Conservation (phyloP, 2,329 filamentous ascomycete genomes). For the Neocatenulostroma microsporum region DNA sequence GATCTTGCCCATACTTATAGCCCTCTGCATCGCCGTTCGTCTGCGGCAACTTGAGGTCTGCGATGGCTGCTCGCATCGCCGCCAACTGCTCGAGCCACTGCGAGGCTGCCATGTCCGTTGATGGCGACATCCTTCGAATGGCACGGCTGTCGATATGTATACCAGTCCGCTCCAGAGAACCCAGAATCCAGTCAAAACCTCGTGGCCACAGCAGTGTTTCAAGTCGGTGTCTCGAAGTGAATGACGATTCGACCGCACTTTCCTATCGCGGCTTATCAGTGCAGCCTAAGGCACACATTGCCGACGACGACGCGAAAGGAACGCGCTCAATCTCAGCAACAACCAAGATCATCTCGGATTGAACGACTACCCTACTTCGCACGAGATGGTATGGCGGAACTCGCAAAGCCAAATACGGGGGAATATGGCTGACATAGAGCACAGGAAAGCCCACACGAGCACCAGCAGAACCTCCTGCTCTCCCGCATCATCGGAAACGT, state of each 20-base stretch:
- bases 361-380: too few species aligned
- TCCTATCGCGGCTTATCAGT: constrained; percentile 5
- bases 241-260: not conserved
- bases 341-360: too few species aligned
- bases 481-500: constrained; percentile 97
- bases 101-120: constrained; percentile 35
- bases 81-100: constrained; percentile 81
- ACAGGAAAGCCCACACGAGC: constrained; percentile 91
- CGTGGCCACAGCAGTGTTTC: too few species aligned
- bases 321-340: too few species aligned
- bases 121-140: constrained; percentile 29
- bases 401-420: not conserved
- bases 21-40: constrained; percentile 33
- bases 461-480: constrained; percentile 88
- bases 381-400: too few species aligned
- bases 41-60: constrained; percentile 55
- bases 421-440: constrained; percentile 2
- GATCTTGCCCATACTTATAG: constrained; percentile 45
- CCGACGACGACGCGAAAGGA: constrained; percentile 2
- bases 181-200: too few species aligned
- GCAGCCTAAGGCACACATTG: too few species aligned
- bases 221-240: not conserved
- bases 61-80: constrained; percentile 79
- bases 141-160: not conserved
- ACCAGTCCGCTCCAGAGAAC: too few species aligned